These are phyloP conservation scores for Vachellia pachyceras DNA, from an alignment of 306 rosid species.

Conservation along the genomic window DNA sequence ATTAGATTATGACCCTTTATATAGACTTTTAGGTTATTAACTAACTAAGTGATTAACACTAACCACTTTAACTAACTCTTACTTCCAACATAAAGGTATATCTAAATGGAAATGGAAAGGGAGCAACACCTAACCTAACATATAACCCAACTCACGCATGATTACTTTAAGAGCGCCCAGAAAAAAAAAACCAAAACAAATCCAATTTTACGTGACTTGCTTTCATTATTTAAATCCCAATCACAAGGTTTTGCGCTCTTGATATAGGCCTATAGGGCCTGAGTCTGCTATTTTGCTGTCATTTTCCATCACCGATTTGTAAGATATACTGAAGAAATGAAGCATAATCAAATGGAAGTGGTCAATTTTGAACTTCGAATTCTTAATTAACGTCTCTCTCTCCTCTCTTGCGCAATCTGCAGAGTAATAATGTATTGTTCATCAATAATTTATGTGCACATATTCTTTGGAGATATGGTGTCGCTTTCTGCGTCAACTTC, in stretches of 20 bases:
- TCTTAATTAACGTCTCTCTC: neutral
- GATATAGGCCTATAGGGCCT: no score
- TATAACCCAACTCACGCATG: no score
- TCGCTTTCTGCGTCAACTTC: neutral
- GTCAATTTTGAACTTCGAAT: neutral
- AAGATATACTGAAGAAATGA: neutral
- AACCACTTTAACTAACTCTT: no score
- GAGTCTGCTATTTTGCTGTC: neutral
- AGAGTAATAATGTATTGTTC: neutral
- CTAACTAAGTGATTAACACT: no score
- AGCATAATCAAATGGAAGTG: neutral
- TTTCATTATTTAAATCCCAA: neutral
- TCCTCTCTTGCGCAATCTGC: no score
- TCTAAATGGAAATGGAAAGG: no score
- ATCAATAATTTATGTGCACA: neutral
- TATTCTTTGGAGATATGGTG: neutral
- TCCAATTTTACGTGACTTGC: neutral
- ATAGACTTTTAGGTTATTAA: no score
- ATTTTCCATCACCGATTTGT: neutral
- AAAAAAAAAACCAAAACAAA: no score
- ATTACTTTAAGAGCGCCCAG: no score
- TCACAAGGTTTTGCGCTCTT: neutral
- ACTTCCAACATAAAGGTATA: no score
- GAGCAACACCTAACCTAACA: no score
- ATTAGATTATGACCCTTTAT: no score